A percentile compares a stretch with the other conserved stretches of the same genome.
Evolutionary conservation across 768 basidiomycete genomes (phyloP).

Genomic region (Antrodiella citrinella): DNA sequence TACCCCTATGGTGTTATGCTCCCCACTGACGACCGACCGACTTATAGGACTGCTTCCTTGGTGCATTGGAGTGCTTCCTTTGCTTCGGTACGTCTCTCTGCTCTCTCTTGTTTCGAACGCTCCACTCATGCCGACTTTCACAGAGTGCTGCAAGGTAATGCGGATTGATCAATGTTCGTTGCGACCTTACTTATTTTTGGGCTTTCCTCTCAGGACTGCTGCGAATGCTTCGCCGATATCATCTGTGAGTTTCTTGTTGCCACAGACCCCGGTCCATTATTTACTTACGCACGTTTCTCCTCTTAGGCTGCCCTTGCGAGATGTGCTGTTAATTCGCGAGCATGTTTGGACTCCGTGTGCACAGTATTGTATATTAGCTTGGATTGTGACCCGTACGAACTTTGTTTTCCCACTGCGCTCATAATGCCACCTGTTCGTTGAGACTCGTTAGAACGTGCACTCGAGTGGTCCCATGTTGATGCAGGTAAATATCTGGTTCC

Average conservation of each 20-base stretch:
- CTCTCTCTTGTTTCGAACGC: background rate
- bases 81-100: slow-evolving; percentile 51
- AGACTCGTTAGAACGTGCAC: too few species aligned
- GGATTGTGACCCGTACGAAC: too few species aligned
- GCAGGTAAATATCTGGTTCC: too few species aligned
- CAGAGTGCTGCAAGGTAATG: slow-evolving; percentile 66
- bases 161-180: background rate
- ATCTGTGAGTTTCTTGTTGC: slow-evolving; percentile 41
- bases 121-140: slow-evolving; percentile 1
- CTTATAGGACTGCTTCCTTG: slow-evolving; percentile 59
- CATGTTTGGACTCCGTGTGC: background rate
- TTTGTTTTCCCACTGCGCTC: too few species aligned
- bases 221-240: slow-evolving; percentile 64
- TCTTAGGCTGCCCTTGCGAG: slow-evolving; percentile 70
- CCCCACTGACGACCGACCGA: background rate
- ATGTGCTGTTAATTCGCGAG: slow-evolving; percentile 48
- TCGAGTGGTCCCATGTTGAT: too few species aligned
- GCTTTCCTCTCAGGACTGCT: slow-evolving; percentile 43
- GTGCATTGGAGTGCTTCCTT: slow-evolving; percentile 54
- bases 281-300: slow-evolving; percentile 4
- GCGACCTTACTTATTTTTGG: background rate
- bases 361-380: background rate
- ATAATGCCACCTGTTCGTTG: too few species aligned
- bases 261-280: background rate
- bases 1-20: background rate